These are phyloP conservation scores for Dendrocalamus latiflorus DNA, from an alignment of 202 grass and related monocot genomes.

Conservation along the genomic window DNA sequence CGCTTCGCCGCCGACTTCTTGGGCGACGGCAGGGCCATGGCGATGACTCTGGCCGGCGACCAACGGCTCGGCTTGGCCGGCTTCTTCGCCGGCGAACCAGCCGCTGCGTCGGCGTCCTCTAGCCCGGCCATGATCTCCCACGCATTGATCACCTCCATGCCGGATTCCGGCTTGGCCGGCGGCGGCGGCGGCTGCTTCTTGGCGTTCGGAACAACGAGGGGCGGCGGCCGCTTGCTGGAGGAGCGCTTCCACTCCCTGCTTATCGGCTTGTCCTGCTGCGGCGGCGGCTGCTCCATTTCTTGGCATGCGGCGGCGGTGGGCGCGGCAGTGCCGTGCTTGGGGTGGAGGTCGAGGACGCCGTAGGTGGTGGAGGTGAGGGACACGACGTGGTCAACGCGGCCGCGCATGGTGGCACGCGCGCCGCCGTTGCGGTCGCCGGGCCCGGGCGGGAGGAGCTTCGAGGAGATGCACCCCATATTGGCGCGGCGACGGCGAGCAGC, in stretches of 20 bases:
- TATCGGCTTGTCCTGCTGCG: conserved; percentile 53
- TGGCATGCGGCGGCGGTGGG: neutral
- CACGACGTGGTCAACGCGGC: conserved; percentile 65
- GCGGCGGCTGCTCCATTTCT: conserved; percentile 11
- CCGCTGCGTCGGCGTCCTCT: conserved; percentile 38
- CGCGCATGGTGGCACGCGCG: conserved; percentile 31
- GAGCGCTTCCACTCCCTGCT: conserved; percentile 54
- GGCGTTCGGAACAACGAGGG: conserved; percentile 28
- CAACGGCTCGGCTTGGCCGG: conserved; percentile 46
- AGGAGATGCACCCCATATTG: conserved; percentile 89
- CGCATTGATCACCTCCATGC: conserved; percentile 75
- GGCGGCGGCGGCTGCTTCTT: conserved; percentile 14
- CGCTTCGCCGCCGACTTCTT: conserved; percentile 30
- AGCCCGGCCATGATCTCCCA: conserved; percentile 91
- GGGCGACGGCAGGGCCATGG: conserved; percentile 48
- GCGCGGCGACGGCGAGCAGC: conserved; percentile 10
- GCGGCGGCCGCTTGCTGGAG: conserved; percentile 26
- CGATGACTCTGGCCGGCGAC: conserved; percentile 58
- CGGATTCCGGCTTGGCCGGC: conserved; percentile 36
- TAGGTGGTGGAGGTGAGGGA: conserved; percentile 94
- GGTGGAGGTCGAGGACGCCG: conserved; percentile 70
- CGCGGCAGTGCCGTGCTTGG: neutral
- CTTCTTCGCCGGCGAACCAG: conserved; percentile 65
- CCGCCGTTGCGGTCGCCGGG: conserved; percentile 17
- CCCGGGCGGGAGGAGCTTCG: conserved; percentile 60